Percentiles rank a stretch among this genome's conserved stretches.
These are phyloP conservation scores for Pseudogymnoascus sp. DNA, from an alignment of 2,329 filamentous ascomycete genomes.

Conservation along the genomic window DNA sequence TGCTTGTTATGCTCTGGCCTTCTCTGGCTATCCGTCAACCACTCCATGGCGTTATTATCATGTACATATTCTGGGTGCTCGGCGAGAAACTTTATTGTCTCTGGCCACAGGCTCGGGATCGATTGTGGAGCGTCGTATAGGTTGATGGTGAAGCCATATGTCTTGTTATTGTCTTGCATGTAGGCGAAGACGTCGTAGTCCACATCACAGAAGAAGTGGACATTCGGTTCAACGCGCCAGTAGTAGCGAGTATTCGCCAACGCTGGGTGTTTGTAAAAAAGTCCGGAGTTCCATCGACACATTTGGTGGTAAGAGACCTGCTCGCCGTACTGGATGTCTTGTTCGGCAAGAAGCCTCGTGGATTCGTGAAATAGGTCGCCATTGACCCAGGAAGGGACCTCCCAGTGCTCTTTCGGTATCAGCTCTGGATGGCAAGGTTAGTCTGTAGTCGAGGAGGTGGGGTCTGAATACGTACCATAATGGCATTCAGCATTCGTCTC, in stretches of 20 bases:
- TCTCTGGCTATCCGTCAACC: constrained; percentile 71
- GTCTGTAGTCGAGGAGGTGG: constrained; percentile 16
- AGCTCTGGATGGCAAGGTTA: constrained; percentile 47
- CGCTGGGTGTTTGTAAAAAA: constrained; percentile 95
- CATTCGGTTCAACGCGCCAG: constrained; percentile 97
- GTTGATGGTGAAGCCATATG: constrained; percentile 97
- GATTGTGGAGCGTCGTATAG: constrained; percentile 87
- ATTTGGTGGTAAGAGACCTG: constrained; percentile 95
- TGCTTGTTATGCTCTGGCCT: constrained; percentile 72
- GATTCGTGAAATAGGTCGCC: constrained; percentile 78
- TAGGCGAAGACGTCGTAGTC: constrained; percentile 98
- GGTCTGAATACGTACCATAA: constrained; percentile 54
- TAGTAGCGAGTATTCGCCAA: constrained; percentile 80
- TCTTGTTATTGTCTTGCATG: constrained; percentile 98
- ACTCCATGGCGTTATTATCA: constrained; percentile 76
- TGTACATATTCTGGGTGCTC: constrained; percentile 76
- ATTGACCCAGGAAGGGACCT: constrained; percentile 86
- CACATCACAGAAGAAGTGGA: constrained; percentile 97
- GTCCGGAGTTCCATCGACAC: constrained; percentile 97
- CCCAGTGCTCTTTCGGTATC: constrained; percentile 95
- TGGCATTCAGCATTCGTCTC: constrained; percentile 81
- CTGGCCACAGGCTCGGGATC: constrained; percentile 87
- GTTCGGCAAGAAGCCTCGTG: constrained; percentile 70
- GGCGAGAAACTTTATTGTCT: constrained; percentile 83
- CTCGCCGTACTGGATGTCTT: constrained; percentile 83